Evolutionary conservation across 2,329 filamentous ascomycete species (phyloP).

Genomic region (Boeremia lycopersici): DNA sequence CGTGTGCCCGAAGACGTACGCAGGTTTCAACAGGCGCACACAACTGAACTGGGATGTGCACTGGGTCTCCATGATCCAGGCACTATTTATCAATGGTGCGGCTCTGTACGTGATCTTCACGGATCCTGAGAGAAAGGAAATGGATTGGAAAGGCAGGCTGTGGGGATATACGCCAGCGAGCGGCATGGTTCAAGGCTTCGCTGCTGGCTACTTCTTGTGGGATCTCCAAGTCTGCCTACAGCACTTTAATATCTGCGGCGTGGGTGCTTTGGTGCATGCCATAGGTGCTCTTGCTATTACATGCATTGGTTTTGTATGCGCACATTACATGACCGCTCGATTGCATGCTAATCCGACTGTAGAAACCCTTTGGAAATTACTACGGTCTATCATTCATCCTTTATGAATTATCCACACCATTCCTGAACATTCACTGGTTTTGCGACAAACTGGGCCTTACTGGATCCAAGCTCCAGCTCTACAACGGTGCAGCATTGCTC

Average conservation of each 20-base stretch:
- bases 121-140: slow-evolving; percentile 69
- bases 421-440: slow-evolving; percentile 90
- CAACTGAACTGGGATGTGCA: slow-evolving; percentile 86
- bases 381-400: slow-evolving; percentile 81
- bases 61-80: slow-evolving; percentile 80
- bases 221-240: slow-evolving; percentile 72
- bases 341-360: slow-evolving; percentile 20
- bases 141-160: slow-evolving; percentile 72
- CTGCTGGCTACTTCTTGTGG: slow-evolving; percentile 83
- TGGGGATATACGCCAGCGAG: slow-evolving; percentile 79
- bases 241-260: slow-evolving; percentile 72
- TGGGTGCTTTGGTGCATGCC: slow-evolving; percentile 77
- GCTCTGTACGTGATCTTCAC: slow-evolving; percentile 72
- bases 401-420: slow-evolving; percentile 83
- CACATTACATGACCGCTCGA: no score
- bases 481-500: slow-evolving; percentile 76
- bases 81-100: slow-evolving; percentile 70
- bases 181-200: slow-evolving; percentile 77
- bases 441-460: slow-evolving; percentile 84
- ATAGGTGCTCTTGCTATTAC: slow-evolving; percentile 75
- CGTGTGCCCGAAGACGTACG: slow-evolving; percentile 68
- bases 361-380: slow-evolving; percentile 85
- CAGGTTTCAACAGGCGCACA: slow-evolving; percentile 64
- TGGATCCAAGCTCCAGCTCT: slow-evolving; percentile 73
- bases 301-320: slow-evolving; percentile 76